Evolutionary conservation across 306 rosid species (phyloP).

Genomic region (Luffa acutangula): DNA sequence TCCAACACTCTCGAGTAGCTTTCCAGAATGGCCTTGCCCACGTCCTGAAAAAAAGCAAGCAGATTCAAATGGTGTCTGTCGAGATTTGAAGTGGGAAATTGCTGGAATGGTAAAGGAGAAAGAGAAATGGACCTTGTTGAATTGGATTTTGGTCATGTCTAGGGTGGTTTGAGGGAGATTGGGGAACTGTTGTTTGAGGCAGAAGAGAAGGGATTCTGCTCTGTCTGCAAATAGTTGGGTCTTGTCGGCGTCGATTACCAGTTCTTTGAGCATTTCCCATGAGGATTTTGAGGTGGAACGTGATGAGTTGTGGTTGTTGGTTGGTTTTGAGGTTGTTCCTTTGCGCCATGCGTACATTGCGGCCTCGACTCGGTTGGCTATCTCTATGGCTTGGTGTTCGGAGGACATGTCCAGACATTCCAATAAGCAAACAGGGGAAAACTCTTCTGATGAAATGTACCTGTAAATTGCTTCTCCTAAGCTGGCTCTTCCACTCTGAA

Average conservation of each 20-base stretch:
- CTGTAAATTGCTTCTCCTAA: conserved; percentile 7
- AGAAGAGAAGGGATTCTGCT: neutral
- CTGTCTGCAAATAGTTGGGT: neutral
- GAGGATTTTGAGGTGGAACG: neutral
- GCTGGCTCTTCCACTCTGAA: conserved; percentile 6
- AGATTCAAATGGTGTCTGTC: neutral
- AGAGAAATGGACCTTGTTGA: neutral
- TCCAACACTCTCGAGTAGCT: conserved; percentile 40
- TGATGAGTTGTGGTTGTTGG: neutral
- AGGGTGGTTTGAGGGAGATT: conserved; percentile 8
- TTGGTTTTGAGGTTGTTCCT: neutral
- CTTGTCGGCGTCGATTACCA: neutral
- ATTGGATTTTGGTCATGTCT: conserved; percentile 1
- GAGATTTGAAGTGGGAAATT: neutral
- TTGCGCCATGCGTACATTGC: conserved; percentile 8
- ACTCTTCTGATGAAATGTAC: neutral
- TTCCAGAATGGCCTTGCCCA: conserved; percentile 36
- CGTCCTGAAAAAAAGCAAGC: conserved; percentile 15
- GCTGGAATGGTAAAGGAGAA: neutral
- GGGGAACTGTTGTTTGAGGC: neutral
- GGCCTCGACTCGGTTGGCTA: neutral
- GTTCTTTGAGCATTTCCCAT: neutral
- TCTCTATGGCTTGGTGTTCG: conserved; percentile 1
- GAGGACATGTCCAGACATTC: neutral
- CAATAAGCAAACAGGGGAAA: neutral